Evolutionary conservation across 2,329 filamentous ascomycete genomes (phyloP).

Genomic region (Thelonectria blattea): DNA sequence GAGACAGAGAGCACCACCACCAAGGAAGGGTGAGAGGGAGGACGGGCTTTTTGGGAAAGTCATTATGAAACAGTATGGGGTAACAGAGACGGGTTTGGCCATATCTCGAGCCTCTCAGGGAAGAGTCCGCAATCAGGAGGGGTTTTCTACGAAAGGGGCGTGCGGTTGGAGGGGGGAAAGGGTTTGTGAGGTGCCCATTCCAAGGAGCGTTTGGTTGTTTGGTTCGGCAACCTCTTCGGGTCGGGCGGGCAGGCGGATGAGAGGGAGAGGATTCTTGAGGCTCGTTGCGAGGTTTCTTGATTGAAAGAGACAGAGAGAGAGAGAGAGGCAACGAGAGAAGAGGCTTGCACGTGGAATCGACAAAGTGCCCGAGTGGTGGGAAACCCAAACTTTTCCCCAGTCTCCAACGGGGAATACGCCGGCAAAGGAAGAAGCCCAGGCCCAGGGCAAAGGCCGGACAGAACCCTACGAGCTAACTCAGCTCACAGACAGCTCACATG

Average conservation of each 20-base stretch:
- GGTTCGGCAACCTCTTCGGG: not conserved
- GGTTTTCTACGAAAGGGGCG: not conserved
- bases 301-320: not conserved
- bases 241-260: not conserved
- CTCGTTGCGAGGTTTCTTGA: not conserved
- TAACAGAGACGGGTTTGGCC: conserved; percentile 28
- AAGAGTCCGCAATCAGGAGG: conserved; percentile 20
- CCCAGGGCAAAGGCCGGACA: too few species aligned
- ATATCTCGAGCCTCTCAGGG: conserved; percentile 38
- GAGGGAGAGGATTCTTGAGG: too few species aligned
- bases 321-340: not conserved
- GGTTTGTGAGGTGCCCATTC: not conserved
- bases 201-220: not conserved
- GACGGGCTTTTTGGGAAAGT: conserved; percentile 16
- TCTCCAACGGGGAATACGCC: conserved; percentile 5
- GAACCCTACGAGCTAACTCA: too few species aligned
- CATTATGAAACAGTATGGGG: conserved; percentile 42
- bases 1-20: too few species aligned
- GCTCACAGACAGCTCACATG: not conserved
- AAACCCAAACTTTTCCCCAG: not conserved
- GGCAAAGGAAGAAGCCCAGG: too few species aligned
- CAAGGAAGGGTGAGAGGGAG: not conserved
- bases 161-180: not conserved
- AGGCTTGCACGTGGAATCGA: conserved; percentile 20
- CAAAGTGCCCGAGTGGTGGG: conserved; percentile 15